Conservation (phyloP, 441 rosid species). For the Hypseocharis bilobata region DNA sequence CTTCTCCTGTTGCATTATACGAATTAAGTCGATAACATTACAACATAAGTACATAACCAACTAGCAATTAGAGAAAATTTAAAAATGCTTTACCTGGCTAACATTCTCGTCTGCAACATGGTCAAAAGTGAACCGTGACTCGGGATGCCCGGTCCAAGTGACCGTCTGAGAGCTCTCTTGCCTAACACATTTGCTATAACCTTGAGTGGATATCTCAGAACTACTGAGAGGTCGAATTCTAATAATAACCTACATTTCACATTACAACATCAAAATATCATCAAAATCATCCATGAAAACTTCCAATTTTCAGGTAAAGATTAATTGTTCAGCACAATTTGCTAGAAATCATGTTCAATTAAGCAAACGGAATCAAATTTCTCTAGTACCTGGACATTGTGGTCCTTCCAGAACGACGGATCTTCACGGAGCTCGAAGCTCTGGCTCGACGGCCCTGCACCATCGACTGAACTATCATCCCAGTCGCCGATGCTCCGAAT, state of each 20-base stretch:
- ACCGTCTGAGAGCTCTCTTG: constrained; percentile 78
- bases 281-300: not conserved
- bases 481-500: constrained; percentile 29
- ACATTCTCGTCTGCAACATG: constrained; percentile 83
- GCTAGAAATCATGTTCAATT: not conserved
- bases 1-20: constrained; percentile 47
- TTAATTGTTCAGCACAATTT: not conserved
- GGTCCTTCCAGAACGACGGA: constrained; percentile 92
- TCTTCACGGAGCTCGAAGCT: constrained; percentile 74
- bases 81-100: constrained; percentile 50
- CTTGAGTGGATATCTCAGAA: constrained; percentile 75
- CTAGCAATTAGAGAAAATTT: not conserved
- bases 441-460: constrained; percentile 29
- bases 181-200: constrained; percentile 64
- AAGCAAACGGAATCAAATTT: not conserved
- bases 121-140: constrained; percentile 86
- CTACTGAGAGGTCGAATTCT: constrained; percentile 77
- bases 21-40: constrained; percentile 5
- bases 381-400: constrained; percentile 68
- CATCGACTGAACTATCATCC: constrained; percentile 34
- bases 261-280: not conserved
- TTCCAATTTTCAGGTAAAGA: not conserved
- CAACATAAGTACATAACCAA: not conserved
- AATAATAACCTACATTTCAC: constrained; percentile 57
- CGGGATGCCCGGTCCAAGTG: constrained; percentile 89